Evolutionary conservation across 2,329 filamentous ascomycete species (phyloP), one percentile per base, ranked within the genome.

Genomic region (Aspergillus sp.): DNA sequence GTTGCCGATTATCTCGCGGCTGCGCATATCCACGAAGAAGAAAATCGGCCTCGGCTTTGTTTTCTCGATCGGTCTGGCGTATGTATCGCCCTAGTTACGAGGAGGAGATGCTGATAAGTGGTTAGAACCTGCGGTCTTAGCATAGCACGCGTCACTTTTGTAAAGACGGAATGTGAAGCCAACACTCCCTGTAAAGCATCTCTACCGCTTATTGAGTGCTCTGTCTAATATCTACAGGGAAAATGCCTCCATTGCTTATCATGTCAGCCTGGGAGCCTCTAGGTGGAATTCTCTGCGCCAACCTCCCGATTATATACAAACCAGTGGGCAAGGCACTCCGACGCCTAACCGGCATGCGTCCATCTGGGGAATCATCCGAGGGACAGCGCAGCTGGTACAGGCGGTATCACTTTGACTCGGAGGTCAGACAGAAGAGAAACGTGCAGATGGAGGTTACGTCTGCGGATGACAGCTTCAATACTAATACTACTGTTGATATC

Each of bases 21-120:
- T 63, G 21, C 61, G 60, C 21, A 52, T 63, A 4, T 57, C 57
- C 1, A 52, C 19, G 2, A 50, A 35, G 7, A 54, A 54, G 49
- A 63, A 63, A 33, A 56, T 61, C 6, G 56, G 54, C n/a, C 40
- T 63, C 7, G 55, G 57, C 33, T 53, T 57, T 12, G 45, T 63
- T 3, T 62, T 63, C 41, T 57, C 57, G 7, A 27, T 63, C 4
- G 61, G 59, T 3, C 19, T 63, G 9, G 54, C 54, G 57, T 60
- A 23, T 24, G 53, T 56, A 37, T 11, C 14, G 24, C 9, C 35
- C 8, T 35, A 9, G 19, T 19, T 19, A 19, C 19, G 24, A 7
- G 19, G 15, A 24, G 9, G 21, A n/a, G n/a, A 15, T 15, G 31
- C 37, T 41, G 12, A 17, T 45, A n/a, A n/a, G n/a, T 6, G 21